These are phyloP conservation scores for Prototheca wickerhamii DNA, from an alignment of 163 green algal species.

Conservation along the genomic window DNA sequence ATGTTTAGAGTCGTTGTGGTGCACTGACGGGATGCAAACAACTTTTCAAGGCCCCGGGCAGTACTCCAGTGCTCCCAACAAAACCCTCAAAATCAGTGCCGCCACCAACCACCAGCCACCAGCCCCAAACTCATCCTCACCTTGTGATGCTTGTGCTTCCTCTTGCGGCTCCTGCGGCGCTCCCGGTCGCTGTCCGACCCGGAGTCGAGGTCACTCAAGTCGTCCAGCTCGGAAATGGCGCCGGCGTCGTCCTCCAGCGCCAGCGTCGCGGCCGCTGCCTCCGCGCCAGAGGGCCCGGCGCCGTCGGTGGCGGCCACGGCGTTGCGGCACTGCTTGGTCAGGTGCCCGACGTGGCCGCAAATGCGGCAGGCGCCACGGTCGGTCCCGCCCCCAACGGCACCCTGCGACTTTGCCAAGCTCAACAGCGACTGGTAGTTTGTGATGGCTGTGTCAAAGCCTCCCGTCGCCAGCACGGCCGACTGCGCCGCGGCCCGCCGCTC, in stretches of 20 bases:
- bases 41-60: no score
- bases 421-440: slow-evolving; percentile 55
- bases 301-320: slow-evolving; percentile 29
- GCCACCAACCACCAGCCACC: not conserved
- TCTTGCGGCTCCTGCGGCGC: not conserved
- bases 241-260: not conserved
- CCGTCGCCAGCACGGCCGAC: slow-evolving; percentile 38
- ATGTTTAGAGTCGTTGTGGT: no score
- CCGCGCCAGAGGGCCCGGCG: not conserved
- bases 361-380: slow-evolving; percentile 61
- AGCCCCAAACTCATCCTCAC: slow-evolving; percentile 1
- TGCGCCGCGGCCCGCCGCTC: slow-evolving; percentile 46
- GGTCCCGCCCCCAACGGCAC: slow-evolving; percentile 27
- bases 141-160: slow-evolving; percentile 14
- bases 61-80: no score
- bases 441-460: slow-evolving; percentile 55
- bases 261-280: not conserved
- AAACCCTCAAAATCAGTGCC: no score
- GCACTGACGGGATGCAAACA: no score
- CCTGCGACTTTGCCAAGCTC: slow-evolving; percentile 46
- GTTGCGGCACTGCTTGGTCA: slow-evolving; percentile 79
- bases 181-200: slow-evolving; percentile 13
- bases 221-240: not conserved
- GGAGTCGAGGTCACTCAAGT: slow-evolving; percentile 7
- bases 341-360: slow-evolving; percentile 66